Evolutionary conservation across 192 early-diverging fungal species (phyloP), one percentile per base, ranked within the genome.

Genomic region (Coemansia sp.): DNA sequence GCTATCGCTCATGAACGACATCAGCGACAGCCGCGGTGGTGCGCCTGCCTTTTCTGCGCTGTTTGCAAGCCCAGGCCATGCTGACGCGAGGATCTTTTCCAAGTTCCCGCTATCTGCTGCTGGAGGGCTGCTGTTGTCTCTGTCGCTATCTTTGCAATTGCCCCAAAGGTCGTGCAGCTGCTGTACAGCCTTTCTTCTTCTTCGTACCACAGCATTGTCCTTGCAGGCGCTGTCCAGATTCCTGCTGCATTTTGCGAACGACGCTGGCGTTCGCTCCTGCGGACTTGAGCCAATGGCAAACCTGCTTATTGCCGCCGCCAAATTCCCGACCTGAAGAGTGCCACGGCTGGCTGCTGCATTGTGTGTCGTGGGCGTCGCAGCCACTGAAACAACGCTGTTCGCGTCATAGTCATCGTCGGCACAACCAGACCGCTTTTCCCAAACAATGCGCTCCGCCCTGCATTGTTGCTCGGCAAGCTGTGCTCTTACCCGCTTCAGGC

Each of bases 401-500:
- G 12, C 25, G 7, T 25, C 23, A 3, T 26, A 23, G 23, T 13
- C 48, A 23, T 26, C 25, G 25, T 9, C 48, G 26, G 9, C 25
- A 25, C 48, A 51, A 10, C 9, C 48, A 26, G 48, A 51, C 48
- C 48, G 48, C 7, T 13, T 51, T 51, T 23, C 48, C 23, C 48
- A 26, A 25, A 51, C 48, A 51, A 51, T 51, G 23, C 48, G 48
- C 21, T 51, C 48, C 48, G 48, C 48, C 23, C 26, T 51, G 48
- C 48, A 51, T 51, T 51, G 68, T 58, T 71, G 77, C n/a, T 70
- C 77, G 6, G 28, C 33, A 39, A 79, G 68, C 64, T 67, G 71
- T 18, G 65, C 46, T 2, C 72, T 57, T 16, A 79, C 57, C 3
- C 72, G 55, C 51, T 66, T 45, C 49, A 79, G 71, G 31, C 64